Evolutionary conservation across 1,284 basidiomycete species (phyloP).

Genomic region (Taiwanofungus camphoratus): DNA sequence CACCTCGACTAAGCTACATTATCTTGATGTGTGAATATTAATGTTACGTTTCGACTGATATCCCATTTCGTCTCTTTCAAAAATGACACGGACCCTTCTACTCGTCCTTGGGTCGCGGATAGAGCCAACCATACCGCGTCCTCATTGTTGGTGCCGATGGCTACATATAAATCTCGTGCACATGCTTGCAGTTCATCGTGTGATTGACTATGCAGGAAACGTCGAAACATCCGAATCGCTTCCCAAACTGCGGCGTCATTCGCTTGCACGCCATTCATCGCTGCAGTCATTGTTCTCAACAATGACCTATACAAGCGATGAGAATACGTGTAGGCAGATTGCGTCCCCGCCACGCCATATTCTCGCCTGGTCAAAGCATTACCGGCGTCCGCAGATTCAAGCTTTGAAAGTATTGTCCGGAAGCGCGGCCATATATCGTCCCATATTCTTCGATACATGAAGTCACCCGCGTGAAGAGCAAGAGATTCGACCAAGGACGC

Average conservation of each 20-base stretch:
- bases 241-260: constrained; percentile 76
- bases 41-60: constrained; percentile 45
- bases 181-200: constrained; percentile 70
- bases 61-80: constrained; percentile 55
- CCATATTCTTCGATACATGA: constrained; percentile 79
- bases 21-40: constrained; percentile 33
- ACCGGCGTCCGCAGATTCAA: constrained; percentile 54
- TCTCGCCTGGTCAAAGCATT: constrained; percentile 60
- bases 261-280: constrained; percentile 58
- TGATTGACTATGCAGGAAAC: constrained; percentile 61
- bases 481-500: constrained; percentile 67
- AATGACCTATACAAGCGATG: constrained; percentile 73
- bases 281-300: constrained; percentile 63
- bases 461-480: constrained; percentile 64
- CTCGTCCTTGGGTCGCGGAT: constrained; percentile 44
- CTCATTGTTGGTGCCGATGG: constrained; percentile 55
- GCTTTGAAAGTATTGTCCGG: constrained; percentile 46
- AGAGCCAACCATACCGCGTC: constrained; percentile 83
- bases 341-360: constrained; percentile 47
- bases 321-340: constrained; percentile 70
- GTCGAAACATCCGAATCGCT: constrained; percentile 63
- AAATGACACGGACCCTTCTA: constrained; percentile 41
- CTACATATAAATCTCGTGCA: constrained; percentile 61
- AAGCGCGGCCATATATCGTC: constrained; percentile 90
- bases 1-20: no score